Percentiles rank a stretch among this genome's conserved stretches.
These are phyloP conservation scores for Solanum hybrid DNA, from an alignment of 305 asterid species.

Conservation along the genomic window DNA sequence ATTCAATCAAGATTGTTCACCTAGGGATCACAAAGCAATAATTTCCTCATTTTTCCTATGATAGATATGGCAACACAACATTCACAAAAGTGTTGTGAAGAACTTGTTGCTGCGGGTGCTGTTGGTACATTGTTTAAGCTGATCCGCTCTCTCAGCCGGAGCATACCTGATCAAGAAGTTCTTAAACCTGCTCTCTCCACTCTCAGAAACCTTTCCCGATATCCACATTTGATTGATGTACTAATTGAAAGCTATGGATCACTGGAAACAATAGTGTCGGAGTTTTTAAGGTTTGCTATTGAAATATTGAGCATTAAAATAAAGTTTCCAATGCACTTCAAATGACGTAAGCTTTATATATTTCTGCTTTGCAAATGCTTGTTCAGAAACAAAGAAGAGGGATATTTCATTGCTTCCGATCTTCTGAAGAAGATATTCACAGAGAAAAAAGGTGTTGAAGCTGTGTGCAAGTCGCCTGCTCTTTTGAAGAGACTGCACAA, in stretches of 20 bases:
- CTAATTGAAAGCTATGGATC: constrained; percentile 48
- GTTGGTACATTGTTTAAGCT: constrained; percentile 53
- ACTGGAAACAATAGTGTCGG: constrained; percentile 52
- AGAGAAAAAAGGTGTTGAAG: constrained; percentile 37
- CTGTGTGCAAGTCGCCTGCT: constrained; percentile 45
- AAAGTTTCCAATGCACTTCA: background rate
- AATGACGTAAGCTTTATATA: background rate
- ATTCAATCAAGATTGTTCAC: background rate
- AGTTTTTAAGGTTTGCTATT: constrained; percentile 48
- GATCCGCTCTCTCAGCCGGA: constrained; percentile 79
- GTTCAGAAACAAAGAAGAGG: constrained; percentile 88
- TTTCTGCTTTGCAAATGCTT: background rate
- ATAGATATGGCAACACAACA: constrained; percentile 80
- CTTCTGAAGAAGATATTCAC: constrained; percentile 64
- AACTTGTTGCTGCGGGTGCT: constrained; percentile 90
- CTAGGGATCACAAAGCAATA: background rate
- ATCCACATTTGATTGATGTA: constrained; percentile 47
- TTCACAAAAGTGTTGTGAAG: constrained; percentile 87
- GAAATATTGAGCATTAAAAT: background rate
- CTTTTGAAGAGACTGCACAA: constrained; percentile 56
- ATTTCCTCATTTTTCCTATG: constrained; percentile 10
- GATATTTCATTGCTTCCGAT: constrained; percentile 71
- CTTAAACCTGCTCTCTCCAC: constrained; percentile 82
- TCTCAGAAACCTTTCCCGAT: constrained; percentile 79
- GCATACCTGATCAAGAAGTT: constrained; percentile 94